Evolutionary conservation across 2,329 filamentous ascomycete species (phyloP), one percentile per base, ranked within the genome.

Genomic region (Colletotrichum falcatum): DNA sequence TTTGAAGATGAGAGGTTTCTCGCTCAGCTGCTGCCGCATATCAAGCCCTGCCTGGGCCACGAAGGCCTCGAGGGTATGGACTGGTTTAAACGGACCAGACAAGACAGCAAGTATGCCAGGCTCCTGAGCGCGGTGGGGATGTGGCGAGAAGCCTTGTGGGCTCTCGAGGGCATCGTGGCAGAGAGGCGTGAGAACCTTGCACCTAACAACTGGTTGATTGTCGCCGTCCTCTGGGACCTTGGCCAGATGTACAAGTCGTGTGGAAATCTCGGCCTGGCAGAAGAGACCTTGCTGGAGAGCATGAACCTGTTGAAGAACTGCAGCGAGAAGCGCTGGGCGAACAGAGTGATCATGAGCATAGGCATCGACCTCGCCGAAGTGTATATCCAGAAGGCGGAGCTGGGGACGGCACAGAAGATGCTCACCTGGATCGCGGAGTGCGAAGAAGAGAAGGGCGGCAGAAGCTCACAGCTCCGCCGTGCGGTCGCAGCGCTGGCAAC

Each of bases 31-130:
- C 37, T 70, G 9, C 59, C 48, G 4, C 70, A 72, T 46, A 35
- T 70, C 35, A 54, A 49, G 16, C 30, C 66, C 9, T 44, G 23
- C 6, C 12, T 58, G 5, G 28, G 49, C 20, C 33, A 53, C 48
- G 16, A 37, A 53, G 20, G 44, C 9, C 16, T 44, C 30, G 42
- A 53, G 12, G 23, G 14, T 16, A 16, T 44, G 33, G 23, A 53
- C 9, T 42, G 20, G 46, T 11, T 44, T 5, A 28, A 46, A 1
- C 18, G 28, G 2, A 61, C 62, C 5, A 35, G 54, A 26, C 51
- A 53, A 23, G 61, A 72, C 20, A 58, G 37, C 11, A 62, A 61
- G 20, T 69, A 61, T 37, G 49, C 58, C 3, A 58, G 30, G 44
- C 39, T 65, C 18, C 65, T 72, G 9, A 55, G 28, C 14, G 26